These are phyloP conservation scores for Fusarium decemcellulare DNA, from an alignment of 2,329 filamentous ascomycete species.

Conservation along the genomic window DNA sequence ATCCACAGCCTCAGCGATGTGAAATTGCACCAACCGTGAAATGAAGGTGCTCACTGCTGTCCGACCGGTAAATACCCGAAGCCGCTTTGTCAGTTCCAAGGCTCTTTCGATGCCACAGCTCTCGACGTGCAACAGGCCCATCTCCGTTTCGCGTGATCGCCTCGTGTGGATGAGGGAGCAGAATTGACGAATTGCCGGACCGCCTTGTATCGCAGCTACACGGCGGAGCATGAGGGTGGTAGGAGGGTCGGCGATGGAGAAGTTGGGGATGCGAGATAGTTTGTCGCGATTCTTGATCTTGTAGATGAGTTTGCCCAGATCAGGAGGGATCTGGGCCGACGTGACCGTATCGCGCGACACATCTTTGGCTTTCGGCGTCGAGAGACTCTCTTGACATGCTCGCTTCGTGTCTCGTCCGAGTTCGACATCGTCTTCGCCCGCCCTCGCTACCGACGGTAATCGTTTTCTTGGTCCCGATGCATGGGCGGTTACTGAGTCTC, in stretches of 20 bases:
- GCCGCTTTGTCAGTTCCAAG: background rate
- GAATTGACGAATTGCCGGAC: background rate
- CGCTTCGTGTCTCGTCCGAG: background rate
- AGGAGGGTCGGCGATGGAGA: background rate
- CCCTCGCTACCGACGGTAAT: background rate
- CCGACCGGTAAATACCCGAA: background rate
- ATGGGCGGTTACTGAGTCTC: background rate
- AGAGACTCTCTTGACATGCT: background rate
- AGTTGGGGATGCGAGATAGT: background rate
- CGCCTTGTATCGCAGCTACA: conserved; percentile 3
- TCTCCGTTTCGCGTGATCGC: background rate
- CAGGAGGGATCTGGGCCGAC: background rate
- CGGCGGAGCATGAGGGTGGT: background rate
- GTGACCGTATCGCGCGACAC: background rate
- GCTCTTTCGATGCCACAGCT: background rate
- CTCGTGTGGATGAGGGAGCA: background rate
- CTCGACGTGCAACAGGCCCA: background rate
- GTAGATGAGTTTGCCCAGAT: background rate
- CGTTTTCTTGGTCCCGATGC: background rate
- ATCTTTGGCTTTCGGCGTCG: background rate
- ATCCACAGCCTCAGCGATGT: background rate
- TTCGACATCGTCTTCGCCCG: background rate
- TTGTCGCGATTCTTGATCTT: conserved; percentile 6
- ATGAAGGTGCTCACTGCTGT: background rate
- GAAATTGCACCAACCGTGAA: background rate